Base-by-base conservation (phyloP, 257 asterid genomes). In the Solanum appendiculatum region DNA sequence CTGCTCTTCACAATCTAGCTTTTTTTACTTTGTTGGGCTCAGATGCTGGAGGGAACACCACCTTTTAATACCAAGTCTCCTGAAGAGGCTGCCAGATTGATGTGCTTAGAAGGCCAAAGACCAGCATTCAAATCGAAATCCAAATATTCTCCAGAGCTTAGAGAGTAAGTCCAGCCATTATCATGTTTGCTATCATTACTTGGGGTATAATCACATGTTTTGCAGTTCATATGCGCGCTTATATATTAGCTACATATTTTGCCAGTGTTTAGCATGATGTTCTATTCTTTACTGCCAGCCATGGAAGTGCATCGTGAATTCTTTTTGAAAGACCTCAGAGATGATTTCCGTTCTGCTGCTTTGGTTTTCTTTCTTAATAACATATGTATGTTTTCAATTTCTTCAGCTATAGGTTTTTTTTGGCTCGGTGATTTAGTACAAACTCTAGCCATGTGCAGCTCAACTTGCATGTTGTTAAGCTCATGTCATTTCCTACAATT, bases 1-100 rank as follows among this genome's bases (percentile, higher is more conserved):
- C 27, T 27, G 27, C 64, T 27, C 84, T 44, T 25, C 36, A 9
- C 39, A 78, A 25, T 42, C 58, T 78, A 25, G n/a, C 33, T 69
- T 70, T 16, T 78, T 44, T 78, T 78, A 42, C 63, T 78, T 78
- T 44, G 39, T 60, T 88, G 72, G 78, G 7, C 86, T 85, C 90
- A 96, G 99, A 97, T 97, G 99, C 89, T 97, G 92, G 98, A 97
- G 90, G 98, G 99, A 73, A 82, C 88, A 7, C 92, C 93, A 4
- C 95, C 99, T 33, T 92, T 93, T 93, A 90, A 95, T 63, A 93
- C 98, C 87, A 97, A 94, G 92, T 86, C 97, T 87, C 94, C 94
- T 1, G 95, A 93, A 29, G 99, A 94, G 86, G 94, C 92, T 37
- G 90, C 92, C 31, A 92, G 87, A 88, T 48, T 91, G 86, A 92